These are phyloP conservation scores for Nemania bipapillata DNA, from an alignment of 2,329 filamentous ascomycete species.

Conservation along the genomic window DNA sequence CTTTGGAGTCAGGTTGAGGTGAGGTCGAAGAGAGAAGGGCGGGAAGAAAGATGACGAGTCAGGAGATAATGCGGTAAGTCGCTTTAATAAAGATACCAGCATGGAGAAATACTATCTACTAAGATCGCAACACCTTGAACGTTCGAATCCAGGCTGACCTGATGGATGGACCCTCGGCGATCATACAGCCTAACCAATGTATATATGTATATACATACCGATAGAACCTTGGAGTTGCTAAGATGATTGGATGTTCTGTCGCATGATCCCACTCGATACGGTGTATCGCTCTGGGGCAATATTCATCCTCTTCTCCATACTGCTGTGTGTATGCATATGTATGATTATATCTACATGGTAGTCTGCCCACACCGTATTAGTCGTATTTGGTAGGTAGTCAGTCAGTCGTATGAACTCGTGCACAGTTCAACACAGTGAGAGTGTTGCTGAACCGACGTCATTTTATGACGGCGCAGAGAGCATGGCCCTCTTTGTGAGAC, in stretches of 20 bases:
- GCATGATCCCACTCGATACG: conserved; percentile 7
- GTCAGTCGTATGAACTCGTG: conserved; percentile 10
- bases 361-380: not conserved
- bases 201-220: not conserved
- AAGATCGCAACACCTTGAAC: not conserved
- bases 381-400: not conserved
- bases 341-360: conserved; percentile 12
- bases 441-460: conserved; percentile 28
- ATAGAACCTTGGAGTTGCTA: not conserved
- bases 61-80: not conserved
- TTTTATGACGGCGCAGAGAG: conserved; percentile 6
- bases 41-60: not conserved
- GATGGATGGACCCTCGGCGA: not conserved
- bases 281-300: not conserved
- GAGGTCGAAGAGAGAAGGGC: not conserved
- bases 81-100: conserved; percentile 15
- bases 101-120: not conserved
- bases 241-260: conserved; percentile 14
- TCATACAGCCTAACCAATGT: not conserved
- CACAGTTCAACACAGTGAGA: conserved; percentile 21
- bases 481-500: conserved; percentile 4
- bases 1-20: not conserved
- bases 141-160: not conserved
- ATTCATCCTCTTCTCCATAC: not conserved
- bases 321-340: conserved; percentile 4